Evolutionary conservation across 73 alveolate genomes (phyloP).

Genomic region (Symbiodinium natans): DNA sequence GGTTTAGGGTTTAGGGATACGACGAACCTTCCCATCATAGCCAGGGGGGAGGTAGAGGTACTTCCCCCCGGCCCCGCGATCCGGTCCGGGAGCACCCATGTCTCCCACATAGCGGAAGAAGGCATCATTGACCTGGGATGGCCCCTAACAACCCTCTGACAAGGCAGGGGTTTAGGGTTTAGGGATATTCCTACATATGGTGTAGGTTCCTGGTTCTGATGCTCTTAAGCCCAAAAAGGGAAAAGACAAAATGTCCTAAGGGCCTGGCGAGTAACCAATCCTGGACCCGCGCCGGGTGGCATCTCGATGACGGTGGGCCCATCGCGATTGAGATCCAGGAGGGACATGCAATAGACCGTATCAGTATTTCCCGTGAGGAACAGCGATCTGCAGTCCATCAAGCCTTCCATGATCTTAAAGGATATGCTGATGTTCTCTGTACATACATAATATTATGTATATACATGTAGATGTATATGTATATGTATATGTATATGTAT

Average conservation of each 20-base stretch:
- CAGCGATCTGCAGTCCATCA: slow-evolving; percentile 67
- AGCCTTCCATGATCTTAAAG: slow-evolving; percentile 4
- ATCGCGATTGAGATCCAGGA: slow-evolving; percentile 41
- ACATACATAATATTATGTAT: too few species aligned
- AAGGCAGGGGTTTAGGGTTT: too few species aligned
- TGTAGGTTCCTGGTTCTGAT: too few species aligned
- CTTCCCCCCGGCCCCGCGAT: slow-evolving; percentile 66
- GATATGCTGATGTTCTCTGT: too few species aligned
- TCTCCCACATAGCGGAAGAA: slow-evolving; percentile 57
- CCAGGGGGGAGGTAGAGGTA: slow-evolving; percentile 61
- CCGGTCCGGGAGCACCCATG: slow-evolving; percentile 77
- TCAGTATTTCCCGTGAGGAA: slow-evolving; percentile 84
- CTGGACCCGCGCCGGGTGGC: slow-evolving; percentile 70
- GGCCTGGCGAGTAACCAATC: too few species aligned
- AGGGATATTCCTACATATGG: too few species aligned
- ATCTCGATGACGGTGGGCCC: slow-evolving; percentile 61
- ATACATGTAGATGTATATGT: too few species aligned
- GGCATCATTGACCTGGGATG: slow-evolving; percentile 67
- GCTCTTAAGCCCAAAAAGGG: too few species aligned
- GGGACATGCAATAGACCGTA: slow-evolving; percentile 28
- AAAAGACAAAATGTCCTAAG: too few species aligned
- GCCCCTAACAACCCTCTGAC: too few species aligned
- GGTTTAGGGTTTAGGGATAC: too few species aligned
- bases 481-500: too few species aligned
- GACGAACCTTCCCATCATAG: neutral